Evolutionary conservation across 2,329 filamentous ascomycete genomes (phyloP).

Genomic region (Alternaria gaisen): DNA sequence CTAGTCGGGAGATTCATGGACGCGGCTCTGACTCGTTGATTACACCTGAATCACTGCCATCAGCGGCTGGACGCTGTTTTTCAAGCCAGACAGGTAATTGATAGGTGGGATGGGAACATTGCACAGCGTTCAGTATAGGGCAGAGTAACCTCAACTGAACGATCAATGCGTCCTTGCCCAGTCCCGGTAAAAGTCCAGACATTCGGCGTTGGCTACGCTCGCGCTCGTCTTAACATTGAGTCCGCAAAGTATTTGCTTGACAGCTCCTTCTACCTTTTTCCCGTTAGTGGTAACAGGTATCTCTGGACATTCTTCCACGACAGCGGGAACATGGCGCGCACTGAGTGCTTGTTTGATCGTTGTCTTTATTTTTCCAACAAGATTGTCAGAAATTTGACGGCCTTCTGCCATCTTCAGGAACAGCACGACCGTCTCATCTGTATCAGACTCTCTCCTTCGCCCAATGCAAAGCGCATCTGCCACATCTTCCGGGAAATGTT

Average conservation of each 20-base stretch:
- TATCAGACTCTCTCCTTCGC: slow-evolving; percentile 72
- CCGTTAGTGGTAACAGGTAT: slow-evolving; percentile 94
- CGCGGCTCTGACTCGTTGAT: neutral
- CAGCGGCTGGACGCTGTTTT: neutral
- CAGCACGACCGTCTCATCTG: slow-evolving; percentile 85
- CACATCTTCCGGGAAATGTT: slow-evolving; percentile 79
- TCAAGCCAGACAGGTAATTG: neutral
- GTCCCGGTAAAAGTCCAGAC: slow-evolving; percentile 84
- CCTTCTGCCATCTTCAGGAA: slow-evolving; percentile 81
- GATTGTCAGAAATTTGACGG: slow-evolving; percentile 64
- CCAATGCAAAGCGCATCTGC: slow-evolving; percentile 91
- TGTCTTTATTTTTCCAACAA: slow-evolving; percentile 71
- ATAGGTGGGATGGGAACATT: neutral
- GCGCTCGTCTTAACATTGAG: slow-evolving; percentile 87
- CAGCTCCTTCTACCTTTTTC: slow-evolving; percentile 96
- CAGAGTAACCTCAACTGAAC: neutral
- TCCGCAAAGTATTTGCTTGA: slow-evolving; percentile 94
- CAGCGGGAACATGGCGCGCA: slow-evolving; percentile 84
- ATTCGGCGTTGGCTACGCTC: slow-evolving; percentile 90
- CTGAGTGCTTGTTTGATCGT: slow-evolving; percentile 81
- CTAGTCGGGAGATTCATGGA: neutral
- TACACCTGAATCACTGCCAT: neutral
- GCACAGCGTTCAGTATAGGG: neutral
- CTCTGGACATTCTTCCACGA: slow-evolving; percentile 83
- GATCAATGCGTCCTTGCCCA: slow-evolving; percentile 63